Base-by-base conservation (phyloP, 2,329 filamentous ascomycete species). In the Monosporascus ibericus region DNA sequence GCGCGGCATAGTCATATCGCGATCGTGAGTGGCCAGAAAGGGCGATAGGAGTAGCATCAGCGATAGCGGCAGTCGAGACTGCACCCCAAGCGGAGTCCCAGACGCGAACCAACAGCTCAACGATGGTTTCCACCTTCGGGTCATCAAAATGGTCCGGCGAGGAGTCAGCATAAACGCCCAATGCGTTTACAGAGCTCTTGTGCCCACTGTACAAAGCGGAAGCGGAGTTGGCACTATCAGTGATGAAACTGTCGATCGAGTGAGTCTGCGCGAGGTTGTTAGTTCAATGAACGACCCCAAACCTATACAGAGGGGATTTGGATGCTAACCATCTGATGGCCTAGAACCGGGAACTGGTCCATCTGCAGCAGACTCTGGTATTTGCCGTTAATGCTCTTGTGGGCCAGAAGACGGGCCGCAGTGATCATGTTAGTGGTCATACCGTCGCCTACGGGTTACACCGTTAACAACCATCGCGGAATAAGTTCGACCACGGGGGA, bases 91-190 rank as follows among this genome's bases (percentile, higher is more conserved):
- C 76, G 49, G 75, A 84, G 52, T 73, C 75, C 69, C 79, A 83
- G 50, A 90, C 75, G 52, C 90, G 85, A 60, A 81, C 78, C 71
- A 92, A 85, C 52, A 94, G 77, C 70, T 91, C 87, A 22, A 87
- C 84, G 65, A 95, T 88, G 15, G 85, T 90, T 74, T 94, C 90
- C 22, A 95, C 81, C 73, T 92, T 94, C 50, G 90, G 90, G 64
- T 95, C 90, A 65, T 95, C 90, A 58, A 90, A 90, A 3, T 79
- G 72, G 60, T 86, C 78, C 14, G 80, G 75, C 47, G 86, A 90
- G 0, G 87, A 90, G 67, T 95, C 90, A 42, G 79, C 87, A 54
- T 94, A 92, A 34, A 92, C 79, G 69, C 86, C 87, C 70, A 94
- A 81, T 27, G 87, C 87, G 64, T 94, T 92, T 59, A 92, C 88